Evolutionary conservation across 352 stramenopile species (phyloP).

Genomic region (Phytopythium ostracodes): DNA sequence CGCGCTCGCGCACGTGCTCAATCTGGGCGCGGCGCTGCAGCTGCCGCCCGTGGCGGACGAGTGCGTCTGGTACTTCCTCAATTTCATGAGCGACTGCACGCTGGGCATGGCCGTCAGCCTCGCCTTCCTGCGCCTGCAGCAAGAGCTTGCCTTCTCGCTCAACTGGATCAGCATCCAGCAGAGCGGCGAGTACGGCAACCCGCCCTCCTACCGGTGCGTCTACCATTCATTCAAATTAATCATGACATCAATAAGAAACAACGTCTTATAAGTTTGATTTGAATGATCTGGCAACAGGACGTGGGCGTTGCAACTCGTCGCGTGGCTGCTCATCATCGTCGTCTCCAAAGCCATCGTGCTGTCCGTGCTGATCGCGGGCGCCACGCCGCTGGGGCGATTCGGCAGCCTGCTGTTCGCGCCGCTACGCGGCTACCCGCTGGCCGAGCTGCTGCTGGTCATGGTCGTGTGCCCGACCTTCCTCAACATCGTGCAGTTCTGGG

Average conservation of each 20-base stretch:
- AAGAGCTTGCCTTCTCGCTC: constrained; percentile 68
- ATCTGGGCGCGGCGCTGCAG: constrained; percentile 62
- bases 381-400: constrained; percentile 44
- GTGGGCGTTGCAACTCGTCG: constrained; percentile 50
- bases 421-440: constrained; percentile 55
- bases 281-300: constrained; percentile 19
- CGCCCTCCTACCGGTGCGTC: constrained; percentile 52
- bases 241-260: background rate
- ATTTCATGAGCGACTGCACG: constrained; percentile 77
- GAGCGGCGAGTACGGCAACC: constrained; percentile 72
- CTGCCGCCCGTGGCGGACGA: constrained; percentile 78
- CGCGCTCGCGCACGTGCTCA: constrained; percentile 63
- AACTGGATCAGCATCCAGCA: constrained; percentile 75
- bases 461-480: constrained; percentile 81
- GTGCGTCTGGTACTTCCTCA: constrained; percentile 86
- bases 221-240: constrained; percentile 1
- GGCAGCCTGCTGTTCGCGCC: constrained; percentile 64
- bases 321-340: constrained; percentile 76
- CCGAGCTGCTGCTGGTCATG: constrained; percentile 75
- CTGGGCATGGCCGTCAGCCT: constrained; percentile 78
- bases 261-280: background rate
- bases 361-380: constrained; percentile 55
- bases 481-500: constrained; percentile 85
- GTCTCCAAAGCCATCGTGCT: constrained; percentile 78
- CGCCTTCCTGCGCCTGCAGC: constrained; percentile 66